Conservation (phyloP, 352 stramenopile genomes). For the Pelagophyceae sp. region DNA sequence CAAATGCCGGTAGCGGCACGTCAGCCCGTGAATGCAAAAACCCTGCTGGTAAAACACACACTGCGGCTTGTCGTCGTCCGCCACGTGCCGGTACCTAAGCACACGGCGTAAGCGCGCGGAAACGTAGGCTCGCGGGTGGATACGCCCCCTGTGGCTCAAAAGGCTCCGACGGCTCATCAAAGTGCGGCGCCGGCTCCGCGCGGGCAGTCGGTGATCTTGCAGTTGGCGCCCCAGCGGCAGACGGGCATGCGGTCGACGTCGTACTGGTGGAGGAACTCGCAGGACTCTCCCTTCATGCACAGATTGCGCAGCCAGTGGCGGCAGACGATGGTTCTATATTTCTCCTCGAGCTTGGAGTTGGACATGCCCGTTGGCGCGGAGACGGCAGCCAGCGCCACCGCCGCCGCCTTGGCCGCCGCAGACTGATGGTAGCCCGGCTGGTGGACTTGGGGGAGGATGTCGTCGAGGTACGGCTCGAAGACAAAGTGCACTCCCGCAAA, state of each 20-base stretch:
- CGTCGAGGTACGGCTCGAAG: background rate
- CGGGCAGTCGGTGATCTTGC: conserved; percentile 90
- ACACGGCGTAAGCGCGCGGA: too few species aligned
- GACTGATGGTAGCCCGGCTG: background rate
- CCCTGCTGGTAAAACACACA: conserved; percentile 95
- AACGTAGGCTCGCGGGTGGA: too few species aligned
- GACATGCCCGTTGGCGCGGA: conserved; percentile 15
- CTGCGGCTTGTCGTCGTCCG: conserved; percentile 84
- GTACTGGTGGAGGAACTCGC: conserved; percentile 92
- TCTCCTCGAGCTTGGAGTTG: conserved; percentile 21
- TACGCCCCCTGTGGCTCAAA: too few species aligned
- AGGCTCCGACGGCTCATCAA: too few species aligned
- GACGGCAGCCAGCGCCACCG: background rate
- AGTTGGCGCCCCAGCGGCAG: conserved; percentile 90
- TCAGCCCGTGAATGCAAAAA: conserved; percentile 91
- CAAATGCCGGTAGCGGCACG: conserved; percentile 89
- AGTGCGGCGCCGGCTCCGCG: too few species aligned
- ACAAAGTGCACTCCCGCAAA: background rate
- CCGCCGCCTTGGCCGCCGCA: background rate
- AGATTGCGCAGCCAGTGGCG: conserved; percentile 91
- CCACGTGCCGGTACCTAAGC: too few species aligned
- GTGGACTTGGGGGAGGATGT: background rate
- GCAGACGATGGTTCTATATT: conserved; percentile 81
- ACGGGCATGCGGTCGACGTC: conserved; percentile 93
- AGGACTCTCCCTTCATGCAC: conserved; percentile 94